phyloP scores from a whole-genome alignment of 202 grass and related monocot species.

The Brachypodium distachyon region DNA sequence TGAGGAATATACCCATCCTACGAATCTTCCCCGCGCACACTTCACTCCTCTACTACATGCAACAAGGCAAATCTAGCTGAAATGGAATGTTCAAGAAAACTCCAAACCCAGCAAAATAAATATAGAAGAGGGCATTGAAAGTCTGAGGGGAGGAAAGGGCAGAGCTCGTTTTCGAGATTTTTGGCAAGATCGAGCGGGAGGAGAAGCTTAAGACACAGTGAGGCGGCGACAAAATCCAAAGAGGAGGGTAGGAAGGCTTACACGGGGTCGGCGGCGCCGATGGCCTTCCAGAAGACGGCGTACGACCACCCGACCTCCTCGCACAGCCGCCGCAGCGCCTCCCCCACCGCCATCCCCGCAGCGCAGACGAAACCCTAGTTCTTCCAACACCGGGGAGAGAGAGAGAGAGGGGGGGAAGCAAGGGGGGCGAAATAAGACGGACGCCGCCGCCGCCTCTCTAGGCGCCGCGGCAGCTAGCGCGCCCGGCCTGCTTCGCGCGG shows the following conservation, averaged over 20 bases:
- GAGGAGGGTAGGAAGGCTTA: slow-evolving; percentile 26
- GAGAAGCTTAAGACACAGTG: neutral
- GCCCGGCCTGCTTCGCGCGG: slow-evolving; percentile 61
- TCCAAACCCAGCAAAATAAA: neutral
- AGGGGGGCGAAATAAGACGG: neutral
- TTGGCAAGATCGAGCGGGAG: neutral
- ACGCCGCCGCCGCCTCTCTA: slow-evolving; percentile 21
- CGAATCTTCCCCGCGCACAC: slow-evolving; percentile 28
- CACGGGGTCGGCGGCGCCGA: slow-evolving; percentile 59
- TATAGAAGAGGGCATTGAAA: neutral
- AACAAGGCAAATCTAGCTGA: slow-evolving; percentile 27
- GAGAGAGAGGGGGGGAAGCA: too few species aligned
- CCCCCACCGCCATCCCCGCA: slow-evolving; percentile 58
- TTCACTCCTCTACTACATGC: neutral
- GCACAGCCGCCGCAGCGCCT: slow-evolving; percentile 74
- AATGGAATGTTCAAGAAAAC: slow-evolving; percentile 22
- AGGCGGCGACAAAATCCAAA: neutral
- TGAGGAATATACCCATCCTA: slow-evolving; percentile 23
- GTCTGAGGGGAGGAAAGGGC: neutral
- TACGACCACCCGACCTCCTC: slow-evolving; percentile 92
- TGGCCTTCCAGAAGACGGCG: slow-evolving; percentile 89
- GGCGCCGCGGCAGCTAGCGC: slow-evolving; percentile 54
- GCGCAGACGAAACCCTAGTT: slow-evolving; percentile 23
- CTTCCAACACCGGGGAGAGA: neutral
- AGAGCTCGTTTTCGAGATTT: neutral